A percentile compares a stretch with the other conserved stretches of the same genome.
These are phyloP conservation scores for Citrus mangshanensis DNA, from an alignment of 345 rosid species.

Conservation along the genomic window DNA sequence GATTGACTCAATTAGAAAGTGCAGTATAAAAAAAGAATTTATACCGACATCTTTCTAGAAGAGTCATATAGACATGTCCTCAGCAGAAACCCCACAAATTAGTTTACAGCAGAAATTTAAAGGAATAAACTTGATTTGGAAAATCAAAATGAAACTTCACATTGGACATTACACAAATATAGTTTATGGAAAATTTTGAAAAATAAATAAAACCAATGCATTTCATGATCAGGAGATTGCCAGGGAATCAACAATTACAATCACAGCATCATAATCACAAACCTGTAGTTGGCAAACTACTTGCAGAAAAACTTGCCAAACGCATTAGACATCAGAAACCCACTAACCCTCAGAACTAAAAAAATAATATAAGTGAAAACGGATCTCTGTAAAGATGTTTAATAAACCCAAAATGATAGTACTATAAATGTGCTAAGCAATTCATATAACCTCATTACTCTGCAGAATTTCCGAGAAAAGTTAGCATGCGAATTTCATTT, in stretches of 20 bases:
- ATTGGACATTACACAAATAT: neutral
- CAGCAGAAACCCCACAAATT: too few species aligned
- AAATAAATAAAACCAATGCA: too few species aligned
- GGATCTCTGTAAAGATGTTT: neutral
- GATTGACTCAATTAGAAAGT: neutral
- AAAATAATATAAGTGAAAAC: neutral
- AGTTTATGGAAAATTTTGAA: neutral
- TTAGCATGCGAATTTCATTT: neutral
- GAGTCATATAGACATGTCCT: neutral
- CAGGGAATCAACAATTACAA: neutral
- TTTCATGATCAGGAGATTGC: neutral
- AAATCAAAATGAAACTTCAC: neutral
- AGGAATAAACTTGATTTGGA: neutral
- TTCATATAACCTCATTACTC: neutral
- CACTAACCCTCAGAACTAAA: too few species aligned
- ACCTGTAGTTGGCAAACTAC: neutral
- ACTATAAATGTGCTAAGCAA: too few species aligned
- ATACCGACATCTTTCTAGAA: neutral
- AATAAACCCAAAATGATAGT: too few species aligned
- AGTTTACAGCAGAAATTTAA: neutral
- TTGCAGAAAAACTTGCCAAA: neutral
- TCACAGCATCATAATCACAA: neutral
- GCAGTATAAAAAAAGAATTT: neutral
- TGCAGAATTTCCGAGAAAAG: neutral
- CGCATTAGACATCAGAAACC: neutral